Conservation (phyloP, 306 rosid species). For the Cicer chorassanicum region DNA sequence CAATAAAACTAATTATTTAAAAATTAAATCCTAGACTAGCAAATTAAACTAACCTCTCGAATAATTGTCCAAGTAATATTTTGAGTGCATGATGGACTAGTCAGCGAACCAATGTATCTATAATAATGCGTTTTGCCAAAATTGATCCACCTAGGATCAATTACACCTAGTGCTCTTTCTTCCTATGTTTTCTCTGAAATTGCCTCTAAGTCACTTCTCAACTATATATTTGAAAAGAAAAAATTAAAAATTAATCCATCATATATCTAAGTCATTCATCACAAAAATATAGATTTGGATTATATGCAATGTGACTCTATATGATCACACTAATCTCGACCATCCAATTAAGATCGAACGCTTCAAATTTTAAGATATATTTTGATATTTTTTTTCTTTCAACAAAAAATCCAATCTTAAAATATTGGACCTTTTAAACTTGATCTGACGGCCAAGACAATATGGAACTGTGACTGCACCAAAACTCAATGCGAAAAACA, state of each 20-base stretch:
- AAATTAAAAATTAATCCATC: too few relatives aligned
- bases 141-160: conserved; percentile 53
- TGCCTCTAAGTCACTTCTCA: conserved; percentile 43
- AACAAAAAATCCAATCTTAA: too few relatives aligned
- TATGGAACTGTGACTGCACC: too few relatives aligned
- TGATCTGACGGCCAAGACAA: too few relatives aligned
- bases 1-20: not conserved
- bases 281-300: not conserved
- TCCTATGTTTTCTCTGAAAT: conserved; percentile 30
- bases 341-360: too few relatives aligned
- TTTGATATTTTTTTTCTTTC: too few relatives aligned
- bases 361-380: too few relatives aligned
- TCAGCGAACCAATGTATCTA: conserved; percentile 76
- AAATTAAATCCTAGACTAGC: not conserved
- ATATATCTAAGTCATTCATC: not conserved
- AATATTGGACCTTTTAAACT: too few relatives aligned
- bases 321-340: too few relatives aligned
- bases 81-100: conserved; percentile 73
- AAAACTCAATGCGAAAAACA: too few relatives aligned
- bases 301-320: too few relatives aligned
- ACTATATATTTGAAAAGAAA: conserved; percentile 36
- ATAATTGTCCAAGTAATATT: conserved; percentile 68
- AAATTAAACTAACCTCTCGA: conserved; percentile 38
- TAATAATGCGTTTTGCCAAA: conserved; percentile 50
- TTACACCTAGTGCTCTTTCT: conserved; percentile 44